Base-by-base conservation (phyloP, 352 stramenopile species). In the Pythium oligandrum region DNA sequence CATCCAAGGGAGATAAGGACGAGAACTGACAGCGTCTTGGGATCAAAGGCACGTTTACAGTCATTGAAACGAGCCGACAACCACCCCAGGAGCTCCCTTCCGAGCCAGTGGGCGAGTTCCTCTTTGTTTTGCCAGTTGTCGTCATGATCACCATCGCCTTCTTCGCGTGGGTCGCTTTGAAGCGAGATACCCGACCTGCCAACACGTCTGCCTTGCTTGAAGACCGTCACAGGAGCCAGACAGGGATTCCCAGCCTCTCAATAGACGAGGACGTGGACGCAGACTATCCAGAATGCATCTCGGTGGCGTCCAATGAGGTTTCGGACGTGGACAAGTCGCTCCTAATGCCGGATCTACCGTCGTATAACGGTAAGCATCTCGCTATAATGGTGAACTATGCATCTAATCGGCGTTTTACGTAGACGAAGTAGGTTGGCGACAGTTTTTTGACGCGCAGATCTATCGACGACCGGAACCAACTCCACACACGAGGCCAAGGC, bases 401-500 rank as follows among this genome's bases (percentile, higher is more conserved):
- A 43, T 61, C 31, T 40, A 8, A 12, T 58, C 26, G 38, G 34
- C 39, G 2, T 44, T 4, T 48, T 36, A 33, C 63, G 11, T 53
- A 80, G 71, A 80, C 46, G 71, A 77, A 54, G 45, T 51, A 32
- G 71, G 68, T 4, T 80, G 71, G 71, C 64, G 68, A 4, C 55
- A 77, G 33, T 80, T 80, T 55, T 80, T 80, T 44, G 71, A 80
- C 40, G 70, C 68, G 4, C 55, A 77, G 30, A 80, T 80, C 50
- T 80, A 80, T 47, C 55, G 17, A 26, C 17, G 17, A 26, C 17
- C 17, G 17, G 17, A 26, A 26, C 17, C 17, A 26, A 26, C 17
- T 26, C 17, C 17, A 26, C 17, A 26, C 17, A 26, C 17, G 17
- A 26, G 17, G 17, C 17, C 17, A 26, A 26, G 17, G 17, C 17